A percentile compares a stretch with the other conserved stretches of the same genome.
These are phyloP conservation scores for Colletotrichum brevisporum DNA, from an alignment of 2,329 filamentous ascomycete genomes.

Conservation along the genomic window DNA sequence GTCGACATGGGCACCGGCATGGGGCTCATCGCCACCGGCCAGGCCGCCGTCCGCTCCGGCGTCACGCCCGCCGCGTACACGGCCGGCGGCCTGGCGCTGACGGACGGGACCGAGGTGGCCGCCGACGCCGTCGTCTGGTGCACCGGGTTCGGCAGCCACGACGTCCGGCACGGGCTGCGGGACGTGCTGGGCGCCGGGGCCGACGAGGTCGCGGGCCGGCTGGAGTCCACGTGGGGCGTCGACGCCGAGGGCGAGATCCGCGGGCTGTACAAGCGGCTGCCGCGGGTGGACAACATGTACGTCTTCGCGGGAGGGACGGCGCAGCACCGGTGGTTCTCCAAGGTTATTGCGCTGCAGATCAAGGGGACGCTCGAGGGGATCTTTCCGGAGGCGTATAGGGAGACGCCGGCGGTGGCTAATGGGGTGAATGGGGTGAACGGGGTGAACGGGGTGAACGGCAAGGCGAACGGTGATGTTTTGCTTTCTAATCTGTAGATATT, in stretches of 20 bases:
- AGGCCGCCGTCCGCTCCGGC: constrained; percentile 47
- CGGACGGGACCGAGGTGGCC: constrained; percentile 48
- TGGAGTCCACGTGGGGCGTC: constrained; percentile 58
- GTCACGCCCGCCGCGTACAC: constrained; percentile 48
- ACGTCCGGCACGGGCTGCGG: constrained; percentile 47
- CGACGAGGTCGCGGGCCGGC: constrained; percentile 45
- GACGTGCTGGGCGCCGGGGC: constrained; percentile 48
- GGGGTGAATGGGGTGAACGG: accelerated
- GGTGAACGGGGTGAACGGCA: accelerated
- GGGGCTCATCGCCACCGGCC: constrained; percentile 48
- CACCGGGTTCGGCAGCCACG: constrained; percentile 51
- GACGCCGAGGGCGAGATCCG: constrained; percentile 59
- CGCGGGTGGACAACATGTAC: constrained; percentile 52
- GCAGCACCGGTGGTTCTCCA: constrained; percentile 53
- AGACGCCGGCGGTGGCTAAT: not conserved
- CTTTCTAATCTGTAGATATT: constrained; percentile 8
- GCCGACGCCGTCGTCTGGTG: constrained; percentile 54
- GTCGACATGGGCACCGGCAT: constrained; percentile 52
- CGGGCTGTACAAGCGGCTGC: constrained; percentile 56
- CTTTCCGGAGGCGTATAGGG: constrained; percentile 45
- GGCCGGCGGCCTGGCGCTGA: constrained; percentile 47
- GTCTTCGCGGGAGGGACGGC: constrained; percentile 50
- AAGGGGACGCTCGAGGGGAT: constrained; percentile 51
- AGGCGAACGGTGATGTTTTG: not conserved
- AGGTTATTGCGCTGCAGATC: constrained; percentile 51